These are phyloP conservation scores for Nakazawaea wickerhamii DNA, from an alignment of 805 yeast species.

Conservation along the genomic window DNA sequence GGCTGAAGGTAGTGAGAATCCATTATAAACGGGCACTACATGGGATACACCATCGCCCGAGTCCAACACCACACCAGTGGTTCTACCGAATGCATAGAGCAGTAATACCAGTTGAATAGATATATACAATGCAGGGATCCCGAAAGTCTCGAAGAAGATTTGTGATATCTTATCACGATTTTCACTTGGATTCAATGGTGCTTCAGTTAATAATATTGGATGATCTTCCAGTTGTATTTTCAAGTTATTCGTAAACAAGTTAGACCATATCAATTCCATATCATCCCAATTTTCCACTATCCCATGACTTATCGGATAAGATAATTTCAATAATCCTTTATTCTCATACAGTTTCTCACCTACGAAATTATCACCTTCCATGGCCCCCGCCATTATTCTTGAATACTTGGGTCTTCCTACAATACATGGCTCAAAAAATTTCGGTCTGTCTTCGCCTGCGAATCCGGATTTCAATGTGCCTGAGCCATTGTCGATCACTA, in stretches of 20 bases:
- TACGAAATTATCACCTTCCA: conserved; percentile 61
- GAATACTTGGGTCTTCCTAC: conserved; percentile 82
- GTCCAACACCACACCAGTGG: conserved; percentile 86
- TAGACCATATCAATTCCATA: conserved; percentile 78
- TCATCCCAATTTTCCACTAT: conserved; percentile 77
- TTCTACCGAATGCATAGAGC: conserved; percentile 81
- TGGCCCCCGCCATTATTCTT: conserved; percentile 68
- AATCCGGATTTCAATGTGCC: conserved; percentile 85
- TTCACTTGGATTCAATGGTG: conserved; percentile 69
- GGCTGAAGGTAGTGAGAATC: conserved; percentile 72
- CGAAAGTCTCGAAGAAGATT: conserved; percentile 64
- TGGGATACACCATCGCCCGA: conserved; percentile 93
- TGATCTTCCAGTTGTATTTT: conserved; percentile 68
- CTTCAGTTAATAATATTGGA: conserved; percentile 83
- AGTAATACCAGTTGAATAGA: conserved; percentile 76
- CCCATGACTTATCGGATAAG: conserved; percentile 78
- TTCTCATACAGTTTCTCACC: conserved; percentile 72
- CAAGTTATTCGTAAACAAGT: conserved; percentile 53
- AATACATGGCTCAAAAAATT: conserved; percentile 54
- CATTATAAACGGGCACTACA: conserved; percentile 85
- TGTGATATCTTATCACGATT: conserved; percentile 62
- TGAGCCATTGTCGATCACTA: conserved; percentile 81
- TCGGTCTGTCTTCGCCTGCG: conserved; percentile 87
- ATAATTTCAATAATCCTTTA: conserved; percentile 68
- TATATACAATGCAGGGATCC: conserved; percentile 70